A percentile compares a stretch with the other conserved stretches of the same genome.
These are phyloP conservation scores for Holtermannia corniformis DNA, from an alignment of 768 basidiomycete species.

Conservation along the genomic window DNA sequence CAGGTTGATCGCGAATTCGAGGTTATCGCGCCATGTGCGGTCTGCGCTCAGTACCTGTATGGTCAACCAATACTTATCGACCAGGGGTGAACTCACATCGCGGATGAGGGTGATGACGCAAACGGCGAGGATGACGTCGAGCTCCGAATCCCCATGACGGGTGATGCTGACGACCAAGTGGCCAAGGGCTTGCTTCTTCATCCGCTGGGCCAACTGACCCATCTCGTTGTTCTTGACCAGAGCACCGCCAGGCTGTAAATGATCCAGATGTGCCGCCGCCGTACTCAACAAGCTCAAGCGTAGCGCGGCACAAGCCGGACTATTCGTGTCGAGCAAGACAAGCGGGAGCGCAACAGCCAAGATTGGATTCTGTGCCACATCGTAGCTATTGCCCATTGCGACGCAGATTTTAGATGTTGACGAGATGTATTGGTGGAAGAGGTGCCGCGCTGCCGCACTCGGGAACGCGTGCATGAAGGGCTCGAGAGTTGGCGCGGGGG, in stretches of 20 bases:
- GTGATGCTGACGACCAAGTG: background rate
- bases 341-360: slow-evolving; percentile 21
- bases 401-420: slow-evolving; percentile 16
- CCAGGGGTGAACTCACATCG: slow-evolving; percentile 11
- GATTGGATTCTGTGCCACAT: slow-evolving; percentile 24
- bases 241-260: slow-evolving; percentile 6
- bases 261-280: slow-evolving; percentile 19
- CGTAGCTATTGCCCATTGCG: slow-evolving; percentile 23
- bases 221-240: slow-evolving; percentile 12
- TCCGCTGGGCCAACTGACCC: slow-evolving; percentile 20
- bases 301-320: slow-evolving; percentile 23
- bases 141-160: background rate
- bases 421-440: slow-evolving; percentile 30
- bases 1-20: slow-evolving; percentile 30
- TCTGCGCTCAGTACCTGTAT: slow-evolving; percentile 25
- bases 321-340: slow-evolving; percentile 22
- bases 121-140: slow-evolving; percentile 23
- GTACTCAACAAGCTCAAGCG: slow-evolving; percentile 29
- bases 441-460: slow-evolving; percentile 16
- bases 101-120: slow-evolving; percentile 24
- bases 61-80: background rate
- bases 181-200: slow-evolving; percentile 8
- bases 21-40: slow-evolving; percentile 22
- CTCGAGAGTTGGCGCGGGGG: background rate
- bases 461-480: slow-evolving; percentile 18